These are phyloP conservation scores for Pleomassaria siparia DNA, from an alignment of 2,329 filamentous ascomycete genomes.

Conservation along the genomic window DNA sequence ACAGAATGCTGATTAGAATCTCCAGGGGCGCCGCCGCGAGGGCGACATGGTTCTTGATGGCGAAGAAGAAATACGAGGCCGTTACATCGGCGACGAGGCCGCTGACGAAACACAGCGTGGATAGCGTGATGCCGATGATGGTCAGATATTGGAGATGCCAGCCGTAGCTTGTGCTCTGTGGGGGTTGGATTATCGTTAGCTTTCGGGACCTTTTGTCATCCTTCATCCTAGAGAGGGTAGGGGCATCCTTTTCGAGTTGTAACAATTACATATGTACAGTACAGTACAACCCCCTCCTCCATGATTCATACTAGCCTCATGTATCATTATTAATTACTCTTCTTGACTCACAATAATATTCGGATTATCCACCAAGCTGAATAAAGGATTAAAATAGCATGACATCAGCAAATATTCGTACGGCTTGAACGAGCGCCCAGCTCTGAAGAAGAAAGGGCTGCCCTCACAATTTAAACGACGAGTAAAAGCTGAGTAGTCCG, in stretches of 20 bases:
- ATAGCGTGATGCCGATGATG: conserved; percentile 67
- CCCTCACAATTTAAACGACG: conserved; percentile 45
- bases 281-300: too few relatives aligned
- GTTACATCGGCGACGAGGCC: conserved; percentile 68
- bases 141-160: conserved; percentile 74
- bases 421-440: too few relatives aligned
- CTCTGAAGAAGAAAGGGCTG: neutral
- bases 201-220: too few relatives aligned
- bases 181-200: too few relatives aligned
- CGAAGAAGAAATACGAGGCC: conserved; percentile 60
- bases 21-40: conserved; percentile 69
- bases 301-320: too few relatives aligned
- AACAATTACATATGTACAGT: too few relatives aligned
- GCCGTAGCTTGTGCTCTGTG: conserved; percentile 61
- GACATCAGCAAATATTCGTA: conserved; percentile 21
- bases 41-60: conserved; percentile 66
- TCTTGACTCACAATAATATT: conserved; percentile 10
- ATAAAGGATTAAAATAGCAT: too few relatives aligned
- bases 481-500: conserved; percentile 49
- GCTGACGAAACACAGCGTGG: conserved; percentile 61
- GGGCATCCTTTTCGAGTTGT: too few relatives aligned
- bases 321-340: too few relatives aligned
- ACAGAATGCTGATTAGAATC: conserved; percentile 69
- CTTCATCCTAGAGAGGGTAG: too few relatives aligned
- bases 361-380: conserved; percentile 30